Evolutionary conservation across 192 early-diverging fungal genomes (phyloP).

Genomic region (Coemansia sp.): DNA sequence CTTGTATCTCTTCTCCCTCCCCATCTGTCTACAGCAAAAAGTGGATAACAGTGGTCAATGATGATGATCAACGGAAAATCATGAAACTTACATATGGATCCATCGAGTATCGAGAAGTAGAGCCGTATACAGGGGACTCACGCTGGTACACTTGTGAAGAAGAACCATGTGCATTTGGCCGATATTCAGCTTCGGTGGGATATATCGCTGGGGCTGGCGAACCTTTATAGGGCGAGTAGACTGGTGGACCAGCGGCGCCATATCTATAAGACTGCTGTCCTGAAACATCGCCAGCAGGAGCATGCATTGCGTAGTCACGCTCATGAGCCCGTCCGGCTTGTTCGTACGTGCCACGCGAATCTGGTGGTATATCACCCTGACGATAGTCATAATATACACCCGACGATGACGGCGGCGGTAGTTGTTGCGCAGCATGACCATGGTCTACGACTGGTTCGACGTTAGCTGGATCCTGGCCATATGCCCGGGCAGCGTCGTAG

Average conservation of each 20-base stretch:
- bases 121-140: constrained; percentile 2
- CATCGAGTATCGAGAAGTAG: background rate
- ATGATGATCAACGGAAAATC: too few species aligned
- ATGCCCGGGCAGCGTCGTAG: constrained; percentile 1
- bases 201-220: constrained; percentile 11
- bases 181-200: constrained; percentile 23
- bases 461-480: constrained; percentile 10
- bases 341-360: background rate
- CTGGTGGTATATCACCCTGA: constrained; percentile 4
- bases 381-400: constrained; percentile 31
- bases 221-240: constrained; percentile 18
- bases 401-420: constrained; percentile 6
- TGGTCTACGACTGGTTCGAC: constrained; percentile 6
- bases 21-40: too few species aligned
- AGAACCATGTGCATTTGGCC: constrained; percentile 16
- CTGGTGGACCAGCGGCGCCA: background rate
- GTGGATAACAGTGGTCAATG: background rate
- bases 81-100: constrained; percentile 28
- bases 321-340: constrained; percentile 4
- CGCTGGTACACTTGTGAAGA: constrained; percentile 37
- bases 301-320: background rate
- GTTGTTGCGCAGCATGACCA: constrained; percentile 7
- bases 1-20: background rate
- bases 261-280: constrained; percentile 17
- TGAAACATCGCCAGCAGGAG: background rate